Evolutionary conservation across 2,329 filamentous ascomycete species (phyloP), one percentile per base, ranked within the genome.

Genomic region (Verticillium albo-atrum): DNA sequence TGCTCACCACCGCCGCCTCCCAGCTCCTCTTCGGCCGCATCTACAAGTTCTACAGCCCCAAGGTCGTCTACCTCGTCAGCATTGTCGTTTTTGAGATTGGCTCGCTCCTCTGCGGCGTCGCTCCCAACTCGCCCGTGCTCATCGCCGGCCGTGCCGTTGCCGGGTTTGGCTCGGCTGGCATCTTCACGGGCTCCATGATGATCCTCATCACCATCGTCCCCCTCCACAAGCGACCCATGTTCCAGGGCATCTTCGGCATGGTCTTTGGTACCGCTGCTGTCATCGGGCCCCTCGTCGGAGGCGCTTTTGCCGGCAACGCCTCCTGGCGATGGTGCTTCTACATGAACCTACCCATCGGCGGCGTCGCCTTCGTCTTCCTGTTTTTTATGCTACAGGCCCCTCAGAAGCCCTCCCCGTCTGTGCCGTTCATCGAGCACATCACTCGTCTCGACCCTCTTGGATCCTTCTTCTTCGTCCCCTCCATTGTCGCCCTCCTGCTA

Each of bases 311-410:
- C 2, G 72, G 77, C 34, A 69, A 68, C 6, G 72, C 75, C 14
- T 76, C 75, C 12, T 85, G 82, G 82, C 75, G 78, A 55, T 82
- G 83, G 83, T 85, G 83, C 66, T 85, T 85, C 65, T 85, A 81
- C 66, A 80, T 85, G 66, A 85, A 85, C 62, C 75, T 85, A 17
- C 83, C 83, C 7, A 75, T 85, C 57, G 83, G 82, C 23, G 80
- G 74, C 27, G 71, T 80, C n/a, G 78, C 79, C 4, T 72, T 79
- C n/a, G 10, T 78, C 12, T 78, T 79, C 57, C 75, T 86, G 57
- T 69, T 77, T 42, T 71, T 84, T 58, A 78, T 81, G 65, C 77
- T 82, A 55, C 62, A 61, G 28, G 64, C 64, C 5, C 61, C 65
- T 28, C 30, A 59, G 3, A 60, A 60, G 25, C 52, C 30, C 2